phyloP scores from a whole-genome alignment of 768 basidiomycete genomes.

The Postia placenta region DNA sequence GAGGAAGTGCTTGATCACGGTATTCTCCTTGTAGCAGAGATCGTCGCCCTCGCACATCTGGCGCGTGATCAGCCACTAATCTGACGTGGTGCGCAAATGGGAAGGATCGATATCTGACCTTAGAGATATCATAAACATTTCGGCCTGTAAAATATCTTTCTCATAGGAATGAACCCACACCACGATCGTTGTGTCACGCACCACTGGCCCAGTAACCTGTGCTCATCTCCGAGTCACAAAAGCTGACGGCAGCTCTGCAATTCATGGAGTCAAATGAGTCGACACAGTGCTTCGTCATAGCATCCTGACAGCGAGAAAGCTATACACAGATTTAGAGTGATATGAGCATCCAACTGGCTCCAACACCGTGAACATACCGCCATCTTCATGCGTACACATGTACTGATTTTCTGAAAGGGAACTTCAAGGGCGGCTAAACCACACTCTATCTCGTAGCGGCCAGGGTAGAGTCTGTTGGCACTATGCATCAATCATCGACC shows the following conservation, averaged over 20 bases:
- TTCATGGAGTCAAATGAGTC: constrained; percentile 60
- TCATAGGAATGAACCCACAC: background rate
- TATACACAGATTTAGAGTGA: constrained; percentile 17
- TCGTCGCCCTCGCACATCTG: constrained; percentile 24
- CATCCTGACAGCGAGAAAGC: constrained; percentile 63
- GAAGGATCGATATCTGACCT: constrained; percentile 23
- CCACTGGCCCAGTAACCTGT: constrained; percentile 32
- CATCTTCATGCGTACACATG: constrained; percentile 54
- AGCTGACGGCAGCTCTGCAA: constrained; percentile 60
- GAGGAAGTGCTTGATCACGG: constrained; percentile 39
- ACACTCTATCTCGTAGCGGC: constrained; percentile 46
- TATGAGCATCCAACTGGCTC: background rate
- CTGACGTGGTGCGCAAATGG: background rate
- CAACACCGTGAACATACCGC: constrained; percentile 33
- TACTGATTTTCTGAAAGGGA: constrained; percentile 39
- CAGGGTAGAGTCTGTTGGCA: constrained; percentile 29
- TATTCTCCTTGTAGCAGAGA: constrained; percentile 34
- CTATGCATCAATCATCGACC: background rate
- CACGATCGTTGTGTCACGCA: constrained; percentile 20
- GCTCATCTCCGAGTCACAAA: constrained; percentile 56
- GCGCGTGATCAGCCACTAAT: background rate
- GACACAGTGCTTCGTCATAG: constrained; percentile 53
- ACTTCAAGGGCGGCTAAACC: constrained; percentile 43
- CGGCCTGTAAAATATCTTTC: constrained; percentile 25
- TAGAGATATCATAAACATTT: constrained; percentile 57